These are phyloP conservation scores for Beverwykella pulmonaria DNA, from an alignment of 495 filamentous ascomycete species.

Conservation along the genomic window DNA sequence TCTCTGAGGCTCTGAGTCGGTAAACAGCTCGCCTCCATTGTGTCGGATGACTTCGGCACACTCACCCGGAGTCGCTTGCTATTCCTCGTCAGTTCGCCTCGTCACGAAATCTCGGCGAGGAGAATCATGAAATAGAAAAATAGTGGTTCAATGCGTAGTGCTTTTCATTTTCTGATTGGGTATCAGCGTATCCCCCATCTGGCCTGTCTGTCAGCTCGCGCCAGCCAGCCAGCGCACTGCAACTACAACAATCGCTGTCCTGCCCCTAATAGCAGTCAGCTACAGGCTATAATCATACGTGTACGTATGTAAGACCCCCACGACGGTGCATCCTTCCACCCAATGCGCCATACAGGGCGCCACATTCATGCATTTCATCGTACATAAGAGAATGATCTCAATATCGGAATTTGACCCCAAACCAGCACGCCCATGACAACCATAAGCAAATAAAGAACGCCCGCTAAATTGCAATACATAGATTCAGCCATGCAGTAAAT, in stretches of 20 bases:
- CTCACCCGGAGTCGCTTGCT: no score
- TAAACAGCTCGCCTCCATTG: no score
- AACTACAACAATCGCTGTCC: no score
- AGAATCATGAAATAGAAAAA: not conserved
- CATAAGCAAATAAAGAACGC: constrained; percentile 14
- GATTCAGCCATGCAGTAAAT: not conserved
- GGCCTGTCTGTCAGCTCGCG: not conserved
- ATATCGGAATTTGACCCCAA: not conserved
- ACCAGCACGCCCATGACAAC: not conserved
- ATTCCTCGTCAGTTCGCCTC: no score
- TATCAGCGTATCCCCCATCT: not conserved
- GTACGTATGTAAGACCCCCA: not conserved
- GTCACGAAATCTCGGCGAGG: not conserved
- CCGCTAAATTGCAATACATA: constrained; percentile 27
- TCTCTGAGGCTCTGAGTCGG: no score
- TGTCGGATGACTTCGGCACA: no score
- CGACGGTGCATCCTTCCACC: not conserved
- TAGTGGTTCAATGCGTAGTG: not conserved
- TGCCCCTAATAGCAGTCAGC: no score
- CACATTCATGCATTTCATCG: constrained; percentile 6
- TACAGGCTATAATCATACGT: not conserved
- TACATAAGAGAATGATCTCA: constrained; percentile 1
- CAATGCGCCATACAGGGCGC: not conserved
- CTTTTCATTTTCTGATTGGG: not conserved
- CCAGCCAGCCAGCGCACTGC: not conserved